Base-by-base conservation (phyloP, 2,329 filamentous ascomycete genomes). In the Sclerotinia spermophila region DNA sequence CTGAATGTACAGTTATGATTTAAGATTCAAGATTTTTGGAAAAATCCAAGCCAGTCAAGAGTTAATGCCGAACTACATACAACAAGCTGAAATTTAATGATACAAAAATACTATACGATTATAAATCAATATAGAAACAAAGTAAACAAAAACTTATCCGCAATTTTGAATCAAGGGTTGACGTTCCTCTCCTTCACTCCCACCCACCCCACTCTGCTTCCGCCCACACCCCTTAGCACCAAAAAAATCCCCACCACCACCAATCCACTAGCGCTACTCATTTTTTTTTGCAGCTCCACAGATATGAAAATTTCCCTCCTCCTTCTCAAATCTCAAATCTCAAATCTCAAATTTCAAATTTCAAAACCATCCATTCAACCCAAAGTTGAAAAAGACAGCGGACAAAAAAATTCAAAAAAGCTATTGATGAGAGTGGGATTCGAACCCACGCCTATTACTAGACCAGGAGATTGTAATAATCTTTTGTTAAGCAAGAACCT, bases 401-500 rank as follows among this genome's bases (percentile, higher is more conserved):
- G 5, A 30, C 17, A 10, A 44, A 2, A 24, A 17, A 10, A 27
- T 10, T n/a, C 24, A 10, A 30, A 65, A 62, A 53, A 35, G 19
- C 1, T 40, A 53, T 1, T 65, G 62, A 53, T 53, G 62, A 65
- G 62, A 53, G 45, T 65, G 45, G 45, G 45, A 65, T 65, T 65
- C 45, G 62, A 65, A 65, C 45, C 62, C 62, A 65, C 62, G 62
- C 62, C 62, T 53, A 30, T 65, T 65, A 27, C 62, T 30, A 65
- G 62, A 65, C 62, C 62, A 65, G 62, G 62, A 65, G 62, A 53
- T 53, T 40, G 17, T 30, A 0, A 53, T 1, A 53, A 65, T 30
- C 33, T 8, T 27, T 0, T 65, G 33, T 53, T 53, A 65, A 53
- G 33, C 10, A 38, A 27, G 19, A 40, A 65, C 61, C 61, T 65